phyloP scores from a whole-genome alignment of 2,329 filamentous ascomycete species.

The Fusarium veterinarium region DNA sequence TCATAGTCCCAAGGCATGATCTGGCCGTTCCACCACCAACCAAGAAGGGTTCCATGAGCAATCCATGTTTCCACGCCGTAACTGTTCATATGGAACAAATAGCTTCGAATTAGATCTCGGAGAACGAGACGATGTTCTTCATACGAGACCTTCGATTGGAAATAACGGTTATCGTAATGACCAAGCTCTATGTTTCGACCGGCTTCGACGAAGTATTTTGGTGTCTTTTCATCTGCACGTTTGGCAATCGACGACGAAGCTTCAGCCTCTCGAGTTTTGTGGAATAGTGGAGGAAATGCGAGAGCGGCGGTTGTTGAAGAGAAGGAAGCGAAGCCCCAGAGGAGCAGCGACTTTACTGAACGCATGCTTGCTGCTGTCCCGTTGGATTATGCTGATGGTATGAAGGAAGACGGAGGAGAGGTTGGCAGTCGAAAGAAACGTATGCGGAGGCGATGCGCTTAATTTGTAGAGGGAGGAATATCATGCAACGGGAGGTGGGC shows the following conservation, averaged over 20 bases:
- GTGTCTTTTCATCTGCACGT: constrained; percentile 31
- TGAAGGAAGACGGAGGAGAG: background rate
- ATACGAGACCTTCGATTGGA: constrained; percentile 71
- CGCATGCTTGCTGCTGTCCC: constrained; percentile 28
- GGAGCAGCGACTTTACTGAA: constrained; percentile 40
- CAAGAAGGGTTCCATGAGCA: constrained; percentile 84
- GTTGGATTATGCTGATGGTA: background rate
- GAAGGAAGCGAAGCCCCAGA: constrained; percentile 42
- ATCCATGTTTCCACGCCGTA: constrained; percentile 84
- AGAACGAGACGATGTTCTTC: constrained; percentile 74
- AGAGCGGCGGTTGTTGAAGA: constrained; percentile 30
- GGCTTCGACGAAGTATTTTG: constrained; percentile 75
- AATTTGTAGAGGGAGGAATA: background rate
- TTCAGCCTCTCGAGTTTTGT: background rate
- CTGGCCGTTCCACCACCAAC: constrained; percentile 88
- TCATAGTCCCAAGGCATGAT: constrained; percentile 89
- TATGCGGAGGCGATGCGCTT: background rate
- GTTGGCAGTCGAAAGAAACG: background rate
- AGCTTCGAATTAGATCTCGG: constrained; percentile 77
- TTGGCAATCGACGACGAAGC: constrained; percentile 1
- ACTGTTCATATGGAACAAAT: constrained; percentile 73
- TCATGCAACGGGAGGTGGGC: constrained; percentile 1
- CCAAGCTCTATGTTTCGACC: constrained; percentile 69
- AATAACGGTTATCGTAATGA: constrained; percentile 82
- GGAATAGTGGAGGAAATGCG: constrained; percentile 25